Evolutionary conservation across 148 eudicot genomes (phyloP), one percentile per base, ranked within the genome.

Genomic region (Amaranthus palmeri): DNA sequence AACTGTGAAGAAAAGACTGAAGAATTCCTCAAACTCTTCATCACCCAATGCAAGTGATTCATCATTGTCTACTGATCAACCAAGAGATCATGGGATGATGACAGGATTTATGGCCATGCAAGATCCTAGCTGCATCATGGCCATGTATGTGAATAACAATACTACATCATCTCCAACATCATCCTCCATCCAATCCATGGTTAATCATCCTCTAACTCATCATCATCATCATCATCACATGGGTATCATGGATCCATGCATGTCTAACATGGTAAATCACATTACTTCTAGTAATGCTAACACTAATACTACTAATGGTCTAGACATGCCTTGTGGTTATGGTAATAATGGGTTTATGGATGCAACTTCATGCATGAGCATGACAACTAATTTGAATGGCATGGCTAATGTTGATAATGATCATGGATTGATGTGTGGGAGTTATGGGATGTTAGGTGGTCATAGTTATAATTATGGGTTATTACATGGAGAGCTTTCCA

Each of bases 1-100:
- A n/a, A 92, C 97, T 0, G 77, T 92, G 44, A 92, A 92, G 82
- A 92, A 90, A 73, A 86, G 97, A 74, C 78, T 90, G 1, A 92
- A 85, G 87, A 84, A 80, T 36, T 79, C 90, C 6, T 80, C 86
- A 8, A 77, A 85, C 57, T 51, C 87, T 10, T 79, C 86, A 12
- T 89, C 97, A 3, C 89, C 96, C 51, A 92, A 87, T 47, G 83
- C 76, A 12, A 89, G 96, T n/a, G 89, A 89, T 71, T 87, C 96
- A 9, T 92, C 90, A 0, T 72, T 73, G 43, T 72, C 81, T 36
- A 69, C 71, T 0, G 92, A 88, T n/a, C n/a, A n/a, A 47, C 86
- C 74, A 8, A 65, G 76, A 70, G 86, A 86, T 25, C 36, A 25
- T 57, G 77, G 70, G 51, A 74, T 72, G 67, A 73, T 57, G 7